These are phyloP conservation scores for Nemania abortiva DNA, from an alignment of 2,329 filamentous ascomycete genomes.

Conservation along the genomic window DNA sequence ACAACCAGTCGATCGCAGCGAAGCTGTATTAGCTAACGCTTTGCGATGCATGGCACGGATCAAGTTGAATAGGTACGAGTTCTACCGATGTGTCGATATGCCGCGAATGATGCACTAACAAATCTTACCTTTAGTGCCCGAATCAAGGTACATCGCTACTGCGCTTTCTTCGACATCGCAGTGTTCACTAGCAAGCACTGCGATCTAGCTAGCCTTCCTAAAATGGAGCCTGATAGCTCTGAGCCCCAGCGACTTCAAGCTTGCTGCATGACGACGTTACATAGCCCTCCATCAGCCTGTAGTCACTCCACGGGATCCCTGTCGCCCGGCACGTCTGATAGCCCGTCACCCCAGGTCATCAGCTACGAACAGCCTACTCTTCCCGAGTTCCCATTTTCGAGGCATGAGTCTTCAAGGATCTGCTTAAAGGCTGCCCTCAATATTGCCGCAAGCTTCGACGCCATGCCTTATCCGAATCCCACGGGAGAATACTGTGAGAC, in stretches of 20 bases:
- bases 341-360: slow-evolving; percentile 43
- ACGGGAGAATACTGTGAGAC: slow-evolving; percentile 52
- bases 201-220: slow-evolving; percentile 56
- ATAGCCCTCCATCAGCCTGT: slow-evolving; percentile 42
- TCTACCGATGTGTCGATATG: background rate
- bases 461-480: slow-evolving; percentile 61
- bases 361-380: slow-evolving; percentile 28
- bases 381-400: slow-evolving; percentile 57
- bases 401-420: slow-evolving; percentile 61
- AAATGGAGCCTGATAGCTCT: slow-evolving; percentile 42
- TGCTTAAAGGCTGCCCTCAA: slow-evolving; percentile 62
- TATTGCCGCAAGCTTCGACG: slow-evolving; percentile 60
- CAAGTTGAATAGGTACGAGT: slow-evolving; percentile 61
- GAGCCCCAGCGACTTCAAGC: slow-evolving; percentile 52
- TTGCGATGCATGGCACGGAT: slow-evolving; percentile 62
- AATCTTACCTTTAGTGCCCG: slow-evolving; percentile 55
- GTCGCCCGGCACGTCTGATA: slow-evolving; percentile 48
- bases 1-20: slow-evolving; percentile 54
- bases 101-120: slow-evolving; percentile 29
- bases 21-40: slow-evolving; percentile 58
- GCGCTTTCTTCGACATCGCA: slow-evolving; percentile 63
- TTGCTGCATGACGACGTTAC: slow-evolving; percentile 53
- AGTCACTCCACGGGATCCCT: slow-evolving; percentile 46
- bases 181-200: slow-evolving; percentile 64
- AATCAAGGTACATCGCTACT: slow-evolving; percentile 65